Conservation (phyloP, 352 stramenopile species). For the Phytophthora sp. region DNA sequence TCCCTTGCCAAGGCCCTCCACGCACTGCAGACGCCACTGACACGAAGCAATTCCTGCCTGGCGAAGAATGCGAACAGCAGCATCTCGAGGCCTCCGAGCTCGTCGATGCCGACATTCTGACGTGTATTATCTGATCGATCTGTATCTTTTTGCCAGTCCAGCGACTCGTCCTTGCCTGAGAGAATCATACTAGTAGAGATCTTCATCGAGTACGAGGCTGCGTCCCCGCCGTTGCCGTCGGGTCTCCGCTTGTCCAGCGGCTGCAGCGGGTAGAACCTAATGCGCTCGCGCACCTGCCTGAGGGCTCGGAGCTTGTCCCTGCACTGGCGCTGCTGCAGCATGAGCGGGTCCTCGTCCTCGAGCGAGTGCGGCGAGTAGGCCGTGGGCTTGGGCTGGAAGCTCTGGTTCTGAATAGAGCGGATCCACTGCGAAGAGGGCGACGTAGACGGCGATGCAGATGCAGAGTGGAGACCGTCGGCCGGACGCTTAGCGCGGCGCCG, state of each 20-base stretch:
- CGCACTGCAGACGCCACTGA: slow-evolving; percentile 56
- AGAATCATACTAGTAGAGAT: slow-evolving; percentile 69
- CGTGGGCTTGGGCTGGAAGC: slow-evolving; percentile 68
- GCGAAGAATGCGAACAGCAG: slow-evolving; percentile 71
- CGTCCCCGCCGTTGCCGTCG: neutral
- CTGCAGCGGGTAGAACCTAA: slow-evolving; percentile 45
- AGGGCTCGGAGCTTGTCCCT: slow-evolving; percentile 68
- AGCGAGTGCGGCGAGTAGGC: slow-evolving; percentile 63
- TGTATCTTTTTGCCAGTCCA: slow-evolving; percentile 12
- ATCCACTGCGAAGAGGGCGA: slow-evolving; percentile 46
- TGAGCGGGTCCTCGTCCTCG: slow-evolving; percentile 65
- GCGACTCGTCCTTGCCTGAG: slow-evolving; percentile 39
- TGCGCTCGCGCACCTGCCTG: slow-evolving; percentile 49
- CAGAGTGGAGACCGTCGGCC: slow-evolving; percentile 7
- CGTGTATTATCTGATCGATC: neutral
- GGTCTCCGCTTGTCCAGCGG: slow-evolving; percentile 8
- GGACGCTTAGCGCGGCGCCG: slow-evolving; percentile 23
- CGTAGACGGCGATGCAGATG: neutral
- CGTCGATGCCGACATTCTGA: slow-evolving; percentile 48
- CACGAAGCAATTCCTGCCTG: slow-evolving; percentile 47
- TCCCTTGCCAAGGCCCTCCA: slow-evolving; percentile 62
- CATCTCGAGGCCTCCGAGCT: slow-evolving; percentile 60
- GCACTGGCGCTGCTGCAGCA: slow-evolving; percentile 59
- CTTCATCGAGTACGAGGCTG: slow-evolving; percentile 40
- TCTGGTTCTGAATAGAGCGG: slow-evolving; percentile 58